phyloP scores from a whole-genome alignment of 108 stramenopile species.

The Bacterosira constricta region DNA sequence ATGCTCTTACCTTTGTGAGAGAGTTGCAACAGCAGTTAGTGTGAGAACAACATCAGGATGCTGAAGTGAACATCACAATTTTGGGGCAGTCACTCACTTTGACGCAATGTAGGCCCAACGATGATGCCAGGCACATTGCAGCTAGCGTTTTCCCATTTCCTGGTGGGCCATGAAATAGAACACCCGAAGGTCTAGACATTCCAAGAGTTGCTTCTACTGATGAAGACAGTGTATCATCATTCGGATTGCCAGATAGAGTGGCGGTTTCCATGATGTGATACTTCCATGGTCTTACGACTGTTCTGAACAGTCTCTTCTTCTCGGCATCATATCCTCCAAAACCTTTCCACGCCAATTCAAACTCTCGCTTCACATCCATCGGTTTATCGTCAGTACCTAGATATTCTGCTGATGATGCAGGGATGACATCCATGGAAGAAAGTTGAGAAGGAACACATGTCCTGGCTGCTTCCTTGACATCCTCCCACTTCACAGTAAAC shows the following conservation, averaged over 20 bases:
- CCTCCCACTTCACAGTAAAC: constrained; percentile 54
- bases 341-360: constrained; percentile 38
- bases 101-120: constrained; percentile 66
- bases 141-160: constrained; percentile 79
- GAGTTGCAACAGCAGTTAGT: constrained; percentile 6
- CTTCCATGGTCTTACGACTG: constrained; percentile 80
- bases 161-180: constrained; percentile 80
- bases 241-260: constrained; percentile 11
- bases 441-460: constrained; percentile 74
- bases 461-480: constrained; percentile 65
- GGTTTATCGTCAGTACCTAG: not conserved
- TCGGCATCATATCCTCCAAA: constrained; percentile 69
- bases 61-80: not conserved
- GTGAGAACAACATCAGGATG: not conserved
- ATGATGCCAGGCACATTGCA: constrained; percentile 74
- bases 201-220: constrained; percentile 26
- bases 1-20: constrained; percentile 62
- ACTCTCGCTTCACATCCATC: constrained; percentile 19
- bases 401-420: constrained; percentile 21
- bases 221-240: not conserved
- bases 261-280: constrained; percentile 30
- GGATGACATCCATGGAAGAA: constrained; percentile 73
- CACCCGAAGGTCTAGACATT: constrained; percentile 71
- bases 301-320: constrained; percentile 69
- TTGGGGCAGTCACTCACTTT: constrained; percentile 56